phyloP scores from a whole-genome alignment of 2,329 filamentous ascomycete genomes.

The Trichothecium sympodiale region DNA sequence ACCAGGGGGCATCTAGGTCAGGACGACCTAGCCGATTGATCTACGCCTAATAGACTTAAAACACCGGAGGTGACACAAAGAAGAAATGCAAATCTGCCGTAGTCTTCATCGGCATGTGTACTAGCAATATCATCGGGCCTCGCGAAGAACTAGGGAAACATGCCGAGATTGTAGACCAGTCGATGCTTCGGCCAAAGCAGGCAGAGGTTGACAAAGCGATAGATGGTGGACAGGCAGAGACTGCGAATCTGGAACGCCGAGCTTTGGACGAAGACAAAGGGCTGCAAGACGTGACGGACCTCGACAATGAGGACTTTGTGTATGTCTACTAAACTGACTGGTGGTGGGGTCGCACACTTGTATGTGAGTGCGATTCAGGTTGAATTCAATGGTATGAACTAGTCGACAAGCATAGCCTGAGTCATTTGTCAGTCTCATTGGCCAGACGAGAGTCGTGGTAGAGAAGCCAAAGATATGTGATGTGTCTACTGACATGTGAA shows the following conservation, averaged over 20 bases:
- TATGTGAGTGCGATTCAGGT: too few species aligned
- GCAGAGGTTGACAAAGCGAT: slow-evolving; percentile 6
- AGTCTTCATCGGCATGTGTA: slow-evolving; percentile 49
- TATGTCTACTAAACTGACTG: slow-evolving; percentile 31
- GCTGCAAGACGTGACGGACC: slow-evolving; percentile 40
- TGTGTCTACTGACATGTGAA: too few species aligned
- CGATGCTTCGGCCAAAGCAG: slow-evolving; percentile 20
- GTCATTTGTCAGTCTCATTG: too few species aligned
- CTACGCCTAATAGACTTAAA: slow-evolving; percentile 45
- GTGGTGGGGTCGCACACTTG: too few species aligned
- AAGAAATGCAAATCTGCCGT: slow-evolving; percentile 51
- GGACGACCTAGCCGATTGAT: too few species aligned
- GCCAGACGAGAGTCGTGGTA: too few species aligned
- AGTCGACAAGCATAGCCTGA: too few species aligned
- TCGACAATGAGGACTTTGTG: slow-evolving; percentile 51
- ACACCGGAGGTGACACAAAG: slow-evolving; percentile 56
- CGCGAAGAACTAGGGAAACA: slow-evolving; percentile 45
- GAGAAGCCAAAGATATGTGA: too few species aligned
- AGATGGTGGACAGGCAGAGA: slow-evolving; percentile 6
- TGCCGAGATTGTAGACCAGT: slow-evolving; percentile 43
- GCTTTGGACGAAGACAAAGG: slow-evolving; percentile 13
- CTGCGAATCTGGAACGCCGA: neutral
- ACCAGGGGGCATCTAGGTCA: too few species aligned
- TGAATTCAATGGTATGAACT: too few species aligned
- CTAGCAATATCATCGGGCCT: slow-evolving; percentile 55